Conservation (phyloP, 257 asterid genomes). For the Ilex asprella region DNA sequence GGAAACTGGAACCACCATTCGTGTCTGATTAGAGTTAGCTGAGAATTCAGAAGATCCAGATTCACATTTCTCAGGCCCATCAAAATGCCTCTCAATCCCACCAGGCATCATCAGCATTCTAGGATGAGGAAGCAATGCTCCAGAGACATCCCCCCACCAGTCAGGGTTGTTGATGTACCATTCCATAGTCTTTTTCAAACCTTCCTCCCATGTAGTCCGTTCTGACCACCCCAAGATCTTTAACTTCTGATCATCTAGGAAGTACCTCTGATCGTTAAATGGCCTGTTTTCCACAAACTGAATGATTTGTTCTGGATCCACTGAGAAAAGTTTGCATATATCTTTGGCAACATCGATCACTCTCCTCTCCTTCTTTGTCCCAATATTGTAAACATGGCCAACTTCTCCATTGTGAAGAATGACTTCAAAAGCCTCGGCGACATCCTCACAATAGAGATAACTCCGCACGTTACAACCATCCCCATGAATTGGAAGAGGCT, state of each 20-base stretch:
- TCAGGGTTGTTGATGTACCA: constrained; percentile 81
- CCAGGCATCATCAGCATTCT: constrained; percentile 96
- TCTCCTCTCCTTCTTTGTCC: constrained; percentile 90
- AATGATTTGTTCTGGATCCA: constrained; percentile 71
- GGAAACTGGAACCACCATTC: constrained; percentile 46
- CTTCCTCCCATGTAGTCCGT: constrained; percentile 87
- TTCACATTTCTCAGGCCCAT: constrained; percentile 62
- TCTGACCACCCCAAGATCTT: constrained; percentile 82
- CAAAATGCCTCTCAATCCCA: constrained; percentile 58
- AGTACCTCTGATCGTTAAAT: constrained; percentile 92
- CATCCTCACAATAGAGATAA: constrained; percentile 93
- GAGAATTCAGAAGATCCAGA: constrained; percentile 43
- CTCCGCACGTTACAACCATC: constrained; percentile 95
- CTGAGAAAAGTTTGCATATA: constrained; percentile 69
- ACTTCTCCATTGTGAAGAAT: constrained; percentile 94
- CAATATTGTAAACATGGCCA: constrained; percentile 91
- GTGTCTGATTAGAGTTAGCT: constrained; percentile 39
- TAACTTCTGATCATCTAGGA: constrained; percentile 90
- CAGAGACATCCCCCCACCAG: constrained; percentile 99
- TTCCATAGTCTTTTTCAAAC: constrained; percentile 77
- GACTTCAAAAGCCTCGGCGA: constrained; percentile 91
- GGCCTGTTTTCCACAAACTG: constrained; percentile 90
- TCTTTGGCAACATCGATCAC: constrained; percentile 89
- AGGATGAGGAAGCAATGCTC: constrained; percentile 97
- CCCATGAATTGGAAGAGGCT: constrained; percentile 92